Evolutionary conservation across 2,329 filamentous ascomycete species (phyloP).

Genomic region (Sarocladium brachiariae): DNA sequence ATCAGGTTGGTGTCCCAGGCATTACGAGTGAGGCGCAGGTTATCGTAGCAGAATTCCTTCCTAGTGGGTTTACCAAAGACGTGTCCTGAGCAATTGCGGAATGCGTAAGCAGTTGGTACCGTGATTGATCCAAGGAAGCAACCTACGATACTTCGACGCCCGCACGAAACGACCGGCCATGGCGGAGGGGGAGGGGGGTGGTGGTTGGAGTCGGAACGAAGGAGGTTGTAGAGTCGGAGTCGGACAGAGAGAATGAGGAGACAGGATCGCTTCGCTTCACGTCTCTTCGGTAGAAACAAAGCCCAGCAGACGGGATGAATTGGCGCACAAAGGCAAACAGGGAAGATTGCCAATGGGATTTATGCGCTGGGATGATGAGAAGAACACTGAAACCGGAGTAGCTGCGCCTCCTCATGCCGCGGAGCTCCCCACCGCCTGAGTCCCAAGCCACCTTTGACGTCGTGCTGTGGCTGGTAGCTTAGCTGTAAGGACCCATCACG

Average conservation of each 20-base stretch:
- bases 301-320: conserved; percentile 16
- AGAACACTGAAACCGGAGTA: conserved; percentile 6
- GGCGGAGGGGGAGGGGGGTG: conserved; percentile 21
- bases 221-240: conserved; percentile 9
- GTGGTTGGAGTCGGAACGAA: conserved; percentile 13
- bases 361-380: conserved; percentile 1
- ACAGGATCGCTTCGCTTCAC: neutral
- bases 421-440: conserved; percentile 8
- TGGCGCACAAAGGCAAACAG: neutral
- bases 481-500: no score
- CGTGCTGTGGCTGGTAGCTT: neutral
- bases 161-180: conserved; percentile 62
- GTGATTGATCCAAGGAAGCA: conserved; percentile 10
- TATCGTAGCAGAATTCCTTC: conserved; percentile 99
- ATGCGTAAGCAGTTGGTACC: conserved; percentile 17
- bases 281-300: conserved; percentile 11
- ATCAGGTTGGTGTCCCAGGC: conserved; percentile 98
- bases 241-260: neutral
- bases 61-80: conserved; percentile 93
- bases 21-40: conserved; percentile 93
- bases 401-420: conserved; percentile 5
- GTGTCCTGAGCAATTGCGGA: conserved; percentile 61
- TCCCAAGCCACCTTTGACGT: conserved; percentile 1
- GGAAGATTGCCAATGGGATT: conserved; percentile 4
- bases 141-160: conserved; percentile 62